Percentiles rank a stretch among this genome's conserved stretches.
phyloP scores from a whole-genome alignment of 495 filamentous ascomycete species.

The Xylaria curta region DNA sequence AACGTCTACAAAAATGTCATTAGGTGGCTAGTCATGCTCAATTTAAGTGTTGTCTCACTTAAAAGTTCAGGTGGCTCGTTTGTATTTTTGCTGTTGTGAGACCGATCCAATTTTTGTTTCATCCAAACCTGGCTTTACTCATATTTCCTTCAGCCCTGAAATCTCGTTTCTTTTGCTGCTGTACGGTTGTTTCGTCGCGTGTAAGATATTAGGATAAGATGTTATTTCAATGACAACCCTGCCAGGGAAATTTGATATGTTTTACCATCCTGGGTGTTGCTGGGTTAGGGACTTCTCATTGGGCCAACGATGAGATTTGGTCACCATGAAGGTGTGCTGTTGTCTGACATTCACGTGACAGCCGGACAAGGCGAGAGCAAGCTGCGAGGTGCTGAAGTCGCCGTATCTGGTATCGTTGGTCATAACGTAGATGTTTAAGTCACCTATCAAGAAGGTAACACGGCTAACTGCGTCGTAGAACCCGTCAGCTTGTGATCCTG shows the following conservation, averaged over 20 bases:
- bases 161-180: no score
- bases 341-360: background rate
- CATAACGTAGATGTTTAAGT: background rate
- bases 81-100: background rate
- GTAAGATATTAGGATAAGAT: background rate
- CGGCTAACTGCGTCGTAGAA: background rate
- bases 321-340: background rate
- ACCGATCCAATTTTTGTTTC: background rate
- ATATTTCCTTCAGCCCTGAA: background rate
- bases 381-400: background rate
- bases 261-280: slow-evolving; percentile 3
- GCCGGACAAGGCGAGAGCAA: no score
- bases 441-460: background rate
- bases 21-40: no score
- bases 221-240: background rate
- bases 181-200: background rate
- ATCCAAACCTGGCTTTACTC: background rate
- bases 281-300: background rate
- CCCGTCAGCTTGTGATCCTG: background rate
- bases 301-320: background rate
- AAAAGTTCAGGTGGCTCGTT: background rate
- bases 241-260: background rate
- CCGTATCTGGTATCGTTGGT: background rate
- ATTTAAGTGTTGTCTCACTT: background rate
- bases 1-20: background rate